Percentiles rank a stretch among this genome's conserved stretches.
These are phyloP conservation scores for Breviolum minutum DNA, from an alignment of 73 alveolate genomes.

Conservation along the genomic window DNA sequence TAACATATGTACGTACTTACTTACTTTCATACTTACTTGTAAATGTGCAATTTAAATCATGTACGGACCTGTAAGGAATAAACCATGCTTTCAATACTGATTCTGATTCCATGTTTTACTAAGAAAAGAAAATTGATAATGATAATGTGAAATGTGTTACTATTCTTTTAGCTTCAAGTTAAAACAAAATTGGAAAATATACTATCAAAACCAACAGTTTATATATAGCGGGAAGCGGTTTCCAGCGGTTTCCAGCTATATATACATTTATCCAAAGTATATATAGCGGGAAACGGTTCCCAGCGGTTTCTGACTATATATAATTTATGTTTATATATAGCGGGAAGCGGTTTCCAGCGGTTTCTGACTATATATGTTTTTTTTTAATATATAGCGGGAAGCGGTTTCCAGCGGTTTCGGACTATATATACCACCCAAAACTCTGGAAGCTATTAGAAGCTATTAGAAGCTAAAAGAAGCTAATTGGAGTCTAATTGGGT, in stretches of 20 bases:
- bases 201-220: not conserved
- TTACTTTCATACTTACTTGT: not conserved
- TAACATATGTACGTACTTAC: too few species aligned
- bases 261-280: not conserved
- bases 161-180: too few species aligned
- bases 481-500: too few species aligned
- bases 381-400: not conserved
- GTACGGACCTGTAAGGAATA: too few species aligned
- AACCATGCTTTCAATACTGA: not conserved
- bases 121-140: not conserved
- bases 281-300: slow-evolving; percentile 5
- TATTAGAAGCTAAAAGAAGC: too few species aligned
- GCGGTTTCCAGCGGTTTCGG: not conserved
- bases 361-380: not conserved
- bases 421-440: not conserved
- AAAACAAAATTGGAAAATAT: not conserved
- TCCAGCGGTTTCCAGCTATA: slow-evolving; percentile 46
- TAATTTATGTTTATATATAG: not conserved
- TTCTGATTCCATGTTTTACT: not conserved
- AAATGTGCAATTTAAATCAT: not conserved
- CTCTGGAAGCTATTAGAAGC: too few species aligned
- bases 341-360: slow-evolving; percentile 35
- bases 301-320: slow-evolving; percentile 46
- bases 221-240: slow-evolving; percentile 28
- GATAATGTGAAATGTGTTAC: not conserved